Evolutionary conservation across 805 yeast genomes (phyloP).

Genomic region (Nakazawaea molendinolei): DNA sequence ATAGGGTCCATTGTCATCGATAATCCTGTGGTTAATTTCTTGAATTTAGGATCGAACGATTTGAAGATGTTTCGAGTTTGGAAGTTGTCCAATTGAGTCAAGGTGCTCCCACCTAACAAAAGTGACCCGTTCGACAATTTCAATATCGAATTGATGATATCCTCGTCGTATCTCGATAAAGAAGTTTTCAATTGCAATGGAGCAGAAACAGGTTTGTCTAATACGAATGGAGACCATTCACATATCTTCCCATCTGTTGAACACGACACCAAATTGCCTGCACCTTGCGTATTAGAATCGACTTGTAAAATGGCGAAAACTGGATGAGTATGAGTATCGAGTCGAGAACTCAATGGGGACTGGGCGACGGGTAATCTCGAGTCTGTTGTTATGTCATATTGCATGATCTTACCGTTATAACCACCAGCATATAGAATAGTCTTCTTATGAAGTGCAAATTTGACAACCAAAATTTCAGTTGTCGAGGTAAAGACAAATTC

Average conservation of each 20-base stretch:
- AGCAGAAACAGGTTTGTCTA: constrained; percentile 7
- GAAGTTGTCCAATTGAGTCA: constrained; percentile 8
- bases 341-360: constrained; percentile 4
- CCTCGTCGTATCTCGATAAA: constrained; percentile 6
- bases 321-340: constrained; percentile 12
- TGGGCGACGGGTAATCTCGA: constrained; percentile 5
- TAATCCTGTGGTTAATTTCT: constrained; percentile 1
- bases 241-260: constrained; percentile 13
- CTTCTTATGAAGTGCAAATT: constrained; percentile 24
- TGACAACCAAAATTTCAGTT: constrained; percentile 23
- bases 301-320: constrained; percentile 5
- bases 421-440: constrained; percentile 31
- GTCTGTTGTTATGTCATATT: constrained; percentile 29
- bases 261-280: constrained; percentile 5
- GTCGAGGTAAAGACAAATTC: constrained; percentile 27
- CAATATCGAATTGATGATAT: constrained; percentile 2
- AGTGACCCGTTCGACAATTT: constrained; percentile 7
- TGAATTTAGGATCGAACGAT: background rate
- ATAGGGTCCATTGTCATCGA: too few species aligned
- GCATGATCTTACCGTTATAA: constrained; percentile 29
- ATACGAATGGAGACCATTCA: constrained; percentile 12
- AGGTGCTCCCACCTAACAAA: constrained; percentile 7
- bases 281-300: background rate
- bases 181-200: constrained; percentile 5
- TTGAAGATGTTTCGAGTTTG: constrained; percentile 6